A percentile compares a stretch with the other conserved stretches of the same genome.
Evolutionary conservation across 2,329 filamentous ascomycete genomes (phyloP).

Genomic region (Periconia macrospinosa): DNA sequence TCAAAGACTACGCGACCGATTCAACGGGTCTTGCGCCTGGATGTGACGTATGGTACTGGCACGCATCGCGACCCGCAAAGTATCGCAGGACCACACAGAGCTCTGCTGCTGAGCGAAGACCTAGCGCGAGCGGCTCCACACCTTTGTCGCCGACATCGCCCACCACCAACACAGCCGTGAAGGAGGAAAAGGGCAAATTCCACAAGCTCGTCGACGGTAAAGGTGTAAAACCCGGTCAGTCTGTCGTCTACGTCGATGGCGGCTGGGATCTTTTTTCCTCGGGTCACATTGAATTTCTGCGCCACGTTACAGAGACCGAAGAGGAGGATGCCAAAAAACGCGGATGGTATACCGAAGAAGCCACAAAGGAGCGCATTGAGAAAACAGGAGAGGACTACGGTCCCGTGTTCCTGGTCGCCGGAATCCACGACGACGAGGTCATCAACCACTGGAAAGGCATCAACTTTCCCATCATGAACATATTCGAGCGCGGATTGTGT

Average conservation of each 20-base stretch:
- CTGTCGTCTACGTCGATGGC: slow-evolving; percentile 92
- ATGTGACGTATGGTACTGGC: slow-evolving; percentile 85
- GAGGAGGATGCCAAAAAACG: slow-evolving; percentile 66
- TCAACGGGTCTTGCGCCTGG: slow-evolving; percentile 77
- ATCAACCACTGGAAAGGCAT: slow-evolving; percentile 97
- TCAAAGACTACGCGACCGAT: slow-evolving; percentile 85
- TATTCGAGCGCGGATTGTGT: slow-evolving; percentile 92
- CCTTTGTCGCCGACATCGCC: slow-evolving; percentile 24
- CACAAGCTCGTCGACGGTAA: slow-evolving; percentile 69
- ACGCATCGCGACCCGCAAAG: slow-evolving; percentile 52
- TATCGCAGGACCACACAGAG: slow-evolving; percentile 32
- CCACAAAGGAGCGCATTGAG: slow-evolving; percentile 63
- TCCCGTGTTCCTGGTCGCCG: slow-evolving; percentile 85
- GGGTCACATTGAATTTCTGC: slow-evolving; percentile 93
- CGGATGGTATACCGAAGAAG: slow-evolving; percentile 74
- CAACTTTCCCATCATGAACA: slow-evolving; percentile 99
- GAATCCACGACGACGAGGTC: slow-evolving; percentile 90
- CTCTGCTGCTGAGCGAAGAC: slow-evolving; percentile 17
- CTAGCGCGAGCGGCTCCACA: slow-evolving; percentile 10
- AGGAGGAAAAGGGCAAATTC: slow-evolving; percentile 67
- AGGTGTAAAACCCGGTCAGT: slow-evolving; percentile 74
- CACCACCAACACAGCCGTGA: slow-evolving; percentile 34
- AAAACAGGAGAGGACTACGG: slow-evolving; percentile 72
- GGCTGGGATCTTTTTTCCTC: slow-evolving; percentile 97
- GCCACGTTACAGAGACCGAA: slow-evolving; percentile 73